A percentile compares a stretch with the other conserved stretches of the same genome.
Evolutionary conservation across 2,329 filamentous ascomycete species (phyloP).

Genomic region (Colletotrichum sp.): DNA sequence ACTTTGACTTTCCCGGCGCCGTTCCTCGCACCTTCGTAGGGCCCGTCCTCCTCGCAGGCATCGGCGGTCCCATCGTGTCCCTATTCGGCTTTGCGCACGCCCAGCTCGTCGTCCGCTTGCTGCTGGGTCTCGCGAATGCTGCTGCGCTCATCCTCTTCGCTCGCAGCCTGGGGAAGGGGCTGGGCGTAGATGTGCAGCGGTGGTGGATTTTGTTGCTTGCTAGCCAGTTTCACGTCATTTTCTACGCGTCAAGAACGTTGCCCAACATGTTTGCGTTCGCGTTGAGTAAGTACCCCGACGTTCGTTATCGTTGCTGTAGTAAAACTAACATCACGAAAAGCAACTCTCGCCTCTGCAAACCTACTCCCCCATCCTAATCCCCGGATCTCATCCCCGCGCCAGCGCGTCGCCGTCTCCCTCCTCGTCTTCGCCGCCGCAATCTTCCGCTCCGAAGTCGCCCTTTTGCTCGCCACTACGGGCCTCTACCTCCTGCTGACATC

Average conservation of each 20-base stretch:
- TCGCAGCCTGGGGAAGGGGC: conserved; percentile 66
- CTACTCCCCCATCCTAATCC: conserved; percentile 39
- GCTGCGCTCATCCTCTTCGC: conserved; percentile 70
- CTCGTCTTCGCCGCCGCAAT: conserved; percentile 82
- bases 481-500: conserved; percentile 65
- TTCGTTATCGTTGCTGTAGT: neutral
- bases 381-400: conserved; percentile 42
- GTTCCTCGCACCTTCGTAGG: conserved; percentile 93
- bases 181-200: conserved; percentile 69
- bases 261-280: conserved; percentile 97
- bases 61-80: conserved; percentile 70
- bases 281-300: conserved; percentile 64
- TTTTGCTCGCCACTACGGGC: conserved; percentile 75
- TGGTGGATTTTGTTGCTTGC: conserved; percentile 84
- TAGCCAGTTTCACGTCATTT: conserved; percentile 90
- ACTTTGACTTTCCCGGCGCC: conserved; percentile 87
- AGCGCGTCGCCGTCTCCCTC: conserved; percentile 71
- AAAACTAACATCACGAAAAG: conserved; percentile 43
- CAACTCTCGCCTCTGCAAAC: conserved; percentile 66
- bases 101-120: conserved; percentile 71
- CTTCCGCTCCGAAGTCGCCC: conserved; percentile 87
- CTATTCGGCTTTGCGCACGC: conserved; percentile 60
- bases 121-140: conserved; percentile 81
- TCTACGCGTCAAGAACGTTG: conserved; percentile 88
- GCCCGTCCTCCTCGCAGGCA: conserved; percentile 73